Base-by-base conservation (phyloP, 2,329 filamentous ascomycete species). In the Fusarium hostae region DNA sequence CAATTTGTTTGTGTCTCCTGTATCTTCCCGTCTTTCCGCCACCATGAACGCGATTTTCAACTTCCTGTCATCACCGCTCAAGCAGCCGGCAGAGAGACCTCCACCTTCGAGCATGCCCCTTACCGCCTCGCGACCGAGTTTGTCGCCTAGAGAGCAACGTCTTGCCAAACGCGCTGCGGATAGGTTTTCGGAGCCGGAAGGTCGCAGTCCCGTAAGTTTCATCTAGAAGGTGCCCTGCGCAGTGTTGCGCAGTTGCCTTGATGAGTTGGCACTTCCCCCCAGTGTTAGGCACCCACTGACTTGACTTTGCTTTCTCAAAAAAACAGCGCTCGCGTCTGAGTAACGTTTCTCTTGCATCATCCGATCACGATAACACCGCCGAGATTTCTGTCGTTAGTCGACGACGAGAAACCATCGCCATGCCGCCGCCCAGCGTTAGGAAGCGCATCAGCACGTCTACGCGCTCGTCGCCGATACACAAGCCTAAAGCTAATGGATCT, bases 41-140 rank as follows among this genome's bases (percentile, higher is more conserved):
- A 59, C 39, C 20, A 66, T 66, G 63, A 66, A 66, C 61, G 39
- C 62, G 51, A n/a, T 66, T 39, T 41, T 64, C 30, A 60, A 62
- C 37, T 59, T 74, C 12, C 58, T 75, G 35, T 76, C 75, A 20
- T 75, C 75, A 35, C 75, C 75, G 47, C 65, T 71, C n/a, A 77
- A 77, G 60, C 66, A 70, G 56, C 55, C 56, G 16, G 22, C 26
- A 41, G 54, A 45, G 26, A 59, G 40, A 58, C 65, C 39, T 51
- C 28, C 41, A 22, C 56, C 65, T 5, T 37, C 63, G 16, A 61
- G 45, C n/a, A 71, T 75, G 55, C 62, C 74, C 32, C 66, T 67
- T 54, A 22, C 61, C 47, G 63, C 66, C 30, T 54, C 62, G 13
- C 59, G 48, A 15, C 40, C 60, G 3, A 70, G 54, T 10, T 65